phyloP scores from a whole-genome alignment of 805 yeast genomes.

The Priceomyces haplophilus region DNA sequence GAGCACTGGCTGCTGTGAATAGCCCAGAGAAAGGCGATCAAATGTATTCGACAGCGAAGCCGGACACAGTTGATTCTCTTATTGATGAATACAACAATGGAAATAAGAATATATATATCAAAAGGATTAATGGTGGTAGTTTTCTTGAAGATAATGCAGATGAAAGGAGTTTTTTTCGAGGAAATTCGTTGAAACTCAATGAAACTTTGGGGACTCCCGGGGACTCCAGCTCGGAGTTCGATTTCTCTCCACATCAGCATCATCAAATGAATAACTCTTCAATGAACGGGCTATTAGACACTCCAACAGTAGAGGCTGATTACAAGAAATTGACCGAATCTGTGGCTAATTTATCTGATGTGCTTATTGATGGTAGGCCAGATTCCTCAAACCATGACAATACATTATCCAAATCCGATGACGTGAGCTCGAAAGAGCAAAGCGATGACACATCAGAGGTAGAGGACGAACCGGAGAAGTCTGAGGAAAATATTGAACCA shows the following conservation, averaged over 20 bases:
- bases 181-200: not conserved
- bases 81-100: not conserved
- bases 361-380: not conserved
- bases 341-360: slow-evolving; percentile 7
- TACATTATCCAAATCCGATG: not conserved
- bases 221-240: slow-evolving; percentile 28
- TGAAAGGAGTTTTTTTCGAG: slow-evolving; percentile 8
- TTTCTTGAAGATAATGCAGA: slow-evolving; percentile 2
- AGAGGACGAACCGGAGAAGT: not conserved
- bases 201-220: not conserved
- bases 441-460: not conserved
- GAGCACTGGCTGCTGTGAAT: not conserved
- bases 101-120: not conserved
- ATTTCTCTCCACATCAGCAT: slow-evolving; percentile 22
- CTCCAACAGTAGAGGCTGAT: slow-evolving; percentile 22
- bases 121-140: not conserved
- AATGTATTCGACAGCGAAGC: slow-evolving; percentile 3
- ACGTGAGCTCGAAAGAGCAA: not conserved
- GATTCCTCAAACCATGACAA: not conserved
- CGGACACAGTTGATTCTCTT: not conserved
- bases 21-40: not conserved
- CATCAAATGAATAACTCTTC: slow-evolving; percentile 30
- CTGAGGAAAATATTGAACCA: not conserved
- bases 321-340: slow-evolving; percentile 15
- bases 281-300: slow-evolving; percentile 33